Percentiles rank a stretch among this genome's conserved stretches.
Conservation (phyloP, 2,329 filamentous ascomycete genomes). For the Pseudogymnoascus sp. region DNA sequence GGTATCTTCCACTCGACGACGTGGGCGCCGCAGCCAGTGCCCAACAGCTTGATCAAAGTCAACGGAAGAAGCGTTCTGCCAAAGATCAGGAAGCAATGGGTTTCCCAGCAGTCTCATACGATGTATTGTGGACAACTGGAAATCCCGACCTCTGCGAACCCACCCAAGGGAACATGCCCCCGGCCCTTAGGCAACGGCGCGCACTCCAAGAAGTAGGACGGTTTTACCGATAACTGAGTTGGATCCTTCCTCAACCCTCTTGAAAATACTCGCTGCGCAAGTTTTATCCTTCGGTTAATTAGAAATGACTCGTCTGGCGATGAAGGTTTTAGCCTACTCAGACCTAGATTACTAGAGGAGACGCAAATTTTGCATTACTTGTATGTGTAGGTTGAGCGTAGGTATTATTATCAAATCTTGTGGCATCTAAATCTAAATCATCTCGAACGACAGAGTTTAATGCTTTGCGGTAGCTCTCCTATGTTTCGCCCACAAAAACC, state of each 20-base stretch:
- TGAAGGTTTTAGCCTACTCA: conserved; percentile 21
- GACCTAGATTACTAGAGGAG: conserved; percentile 23
- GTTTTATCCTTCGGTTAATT: not conserved
- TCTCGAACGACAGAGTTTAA: not conserved
- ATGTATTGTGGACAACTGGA: conserved; percentile 10
- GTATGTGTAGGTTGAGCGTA: not conserved
- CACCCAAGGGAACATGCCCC: not conserved
- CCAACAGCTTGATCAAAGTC: conserved; percentile 23
- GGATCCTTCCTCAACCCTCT: not conserved
- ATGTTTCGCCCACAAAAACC: not conserved
- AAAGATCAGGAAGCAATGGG: conserved; percentile 25
- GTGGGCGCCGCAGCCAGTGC: conserved; percentile 30
- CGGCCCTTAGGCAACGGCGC: not conserved
- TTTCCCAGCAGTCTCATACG: conserved; percentile 19
- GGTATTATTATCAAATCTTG: not conserved
- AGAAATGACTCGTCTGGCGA: not conserved
- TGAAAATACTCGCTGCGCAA: not conserved
- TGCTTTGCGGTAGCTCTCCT: not conserved
- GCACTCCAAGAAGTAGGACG: not conserved
- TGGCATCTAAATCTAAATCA: not conserved
- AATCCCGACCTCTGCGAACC: not conserved
- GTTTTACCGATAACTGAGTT: not conserved
- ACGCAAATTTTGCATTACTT: not conserved
- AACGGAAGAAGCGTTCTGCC: conserved; percentile 27
- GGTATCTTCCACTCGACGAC: conserved; percentile 31